Evolutionary conservation across 208 protist species (phyloP).

Genomic region (Leishmania amazonensis): DNA sequence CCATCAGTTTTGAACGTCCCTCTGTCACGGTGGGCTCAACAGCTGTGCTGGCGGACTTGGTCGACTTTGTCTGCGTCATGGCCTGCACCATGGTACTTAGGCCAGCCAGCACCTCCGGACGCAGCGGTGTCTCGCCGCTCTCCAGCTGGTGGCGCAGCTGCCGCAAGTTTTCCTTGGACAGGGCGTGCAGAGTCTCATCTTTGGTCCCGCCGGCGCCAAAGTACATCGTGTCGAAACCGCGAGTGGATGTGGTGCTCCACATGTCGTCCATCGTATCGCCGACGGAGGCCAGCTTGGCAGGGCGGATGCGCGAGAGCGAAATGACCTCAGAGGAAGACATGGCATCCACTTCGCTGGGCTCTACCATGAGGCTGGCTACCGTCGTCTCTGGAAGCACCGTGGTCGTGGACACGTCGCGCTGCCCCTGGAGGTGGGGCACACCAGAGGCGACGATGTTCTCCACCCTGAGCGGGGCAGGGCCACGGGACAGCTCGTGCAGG

Average conservation of each 20-base stretch:
- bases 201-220: not conserved
- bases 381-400: slow-evolving; percentile 14
- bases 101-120: slow-evolving; percentile 53
- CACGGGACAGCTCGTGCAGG: slow-evolving; percentile 46
- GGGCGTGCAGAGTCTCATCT: slow-evolving; percentile 27
- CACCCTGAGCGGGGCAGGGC: slow-evolving; percentile 36
- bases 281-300: slow-evolving; percentile 17
- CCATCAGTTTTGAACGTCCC: slow-evolving; percentile 17
- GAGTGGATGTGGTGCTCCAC: slow-evolving; percentile 59
- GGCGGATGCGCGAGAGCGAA: slow-evolving; percentile 12
- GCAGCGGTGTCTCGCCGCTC: slow-evolving; percentile 54
- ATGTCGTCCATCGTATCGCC: slow-evolving; percentile 47
- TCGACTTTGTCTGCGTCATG: slow-evolving; percentile 36
- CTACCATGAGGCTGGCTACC: slow-evolving; percentile 32
- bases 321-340: slow-evolving; percentile 35
- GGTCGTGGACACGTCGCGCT: slow-evolving; percentile 8
- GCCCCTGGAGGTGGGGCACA: not conserved
- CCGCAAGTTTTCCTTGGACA: slow-evolving; percentile 55
- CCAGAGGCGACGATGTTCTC: slow-evolving; percentile 47
- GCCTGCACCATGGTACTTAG: slow-evolving; percentile 40
- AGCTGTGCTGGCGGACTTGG: slow-evolving; percentile 35
- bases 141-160: slow-evolving; percentile 65
- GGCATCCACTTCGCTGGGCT: slow-evolving; percentile 46
- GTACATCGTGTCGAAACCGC: slow-evolving; percentile 23
- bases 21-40: slow-evolving; percentile 45